Evolutionary conservation across 2,329 filamentous ascomycete genomes (phyloP), one percentile per base, ranked within the genome.

Genomic region (Verticillium zaregamsianum): DNA sequence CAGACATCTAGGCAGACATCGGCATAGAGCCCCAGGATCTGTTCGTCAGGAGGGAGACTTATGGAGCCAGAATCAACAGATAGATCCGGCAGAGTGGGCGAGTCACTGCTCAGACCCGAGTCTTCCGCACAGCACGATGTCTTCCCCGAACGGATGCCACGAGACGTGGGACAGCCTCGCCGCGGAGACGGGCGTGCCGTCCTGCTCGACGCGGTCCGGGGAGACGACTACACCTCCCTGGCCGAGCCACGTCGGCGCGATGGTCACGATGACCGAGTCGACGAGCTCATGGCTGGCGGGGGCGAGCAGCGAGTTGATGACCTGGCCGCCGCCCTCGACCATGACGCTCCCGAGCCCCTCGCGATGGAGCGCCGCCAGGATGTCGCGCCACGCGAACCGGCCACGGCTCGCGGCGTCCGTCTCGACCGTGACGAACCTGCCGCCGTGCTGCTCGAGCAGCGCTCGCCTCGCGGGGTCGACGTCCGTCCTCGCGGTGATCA

Each of bases 181-280:
- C 1, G 87, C 87, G 7, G 89, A 81, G 57, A 84, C 74, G 5
- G 83, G 81, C 55, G 77, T 76, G 3, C 83, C 86, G 20, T 80
- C 72, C 2, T 76, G 73, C 61, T 82, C 81, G 49, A 81, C 82
- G 37, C 86, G 80, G 23, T 85, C 80, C 2, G 93, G 94, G 56
- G 86, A 89, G 3, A 97, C 91, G 12, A 87, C 82, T 11, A 97
- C 91, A 8, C 92, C 92, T 2, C 91, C 92, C 63, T 85, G 82
- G 2, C 94, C 94, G n/a, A 98, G 81, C 86, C 92, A 98, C 0
- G 88, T 92, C 9, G 94, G 94, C 3, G 94, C 93, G 69, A 97
- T 87, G 0, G 94, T 97, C 62, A 97, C 82, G 68, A 98, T 90
- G 57, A 97, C 88, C 2, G 89, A 89, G 70, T 92, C 84, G 52